Conservation (phyloP, 192 early-diverging fungal species). For the Podila horticola region DNA sequence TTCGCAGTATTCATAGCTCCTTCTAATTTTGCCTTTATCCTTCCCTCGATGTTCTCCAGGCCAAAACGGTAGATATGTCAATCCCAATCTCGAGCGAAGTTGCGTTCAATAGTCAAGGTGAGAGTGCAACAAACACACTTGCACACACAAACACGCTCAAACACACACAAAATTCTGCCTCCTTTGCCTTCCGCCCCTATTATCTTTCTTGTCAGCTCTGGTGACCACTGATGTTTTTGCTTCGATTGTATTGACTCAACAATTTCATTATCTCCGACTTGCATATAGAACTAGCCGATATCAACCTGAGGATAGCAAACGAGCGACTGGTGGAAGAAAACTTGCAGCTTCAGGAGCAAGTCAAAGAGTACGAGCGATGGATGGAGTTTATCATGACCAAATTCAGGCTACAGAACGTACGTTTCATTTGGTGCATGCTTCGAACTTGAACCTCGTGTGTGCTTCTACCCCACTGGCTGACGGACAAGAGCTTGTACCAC, state of each 20-base stretch:
- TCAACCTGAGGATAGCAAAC: conserved; percentile 40
- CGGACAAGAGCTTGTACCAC: too few species aligned
- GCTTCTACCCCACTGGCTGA: too few species aligned
- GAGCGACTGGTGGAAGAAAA: conserved; percentile 44
- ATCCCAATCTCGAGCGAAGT: not conserved
- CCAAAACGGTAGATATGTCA: not conserved
- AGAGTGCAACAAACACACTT: not conserved
- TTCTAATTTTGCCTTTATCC: not conserved
- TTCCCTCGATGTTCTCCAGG: not conserved
- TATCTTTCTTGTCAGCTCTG: too few species aligned
- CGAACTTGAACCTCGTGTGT: too few species aligned
- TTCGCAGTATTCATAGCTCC: not conserved
- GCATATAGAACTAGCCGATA: conserved; percentile 36
- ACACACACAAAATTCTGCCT: not conserved
- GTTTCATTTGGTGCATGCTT: too few species aligned
- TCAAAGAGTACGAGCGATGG: conserved; percentile 44
- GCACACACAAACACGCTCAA: not conserved
- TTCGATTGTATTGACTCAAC: too few species aligned
- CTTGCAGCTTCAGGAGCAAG: conserved; percentile 43
- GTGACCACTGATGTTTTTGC: too few species aligned
- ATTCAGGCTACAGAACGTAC: conserved; percentile 47
- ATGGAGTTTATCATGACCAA: conserved; percentile 51
- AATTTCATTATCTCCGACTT: not conserved
- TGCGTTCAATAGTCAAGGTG: not conserved
- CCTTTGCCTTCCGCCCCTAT: too few species aligned